phyloP scores from a whole-genome alignment of 2,329 filamentous ascomycete genomes.

The Fusarium subtropicale region DNA sequence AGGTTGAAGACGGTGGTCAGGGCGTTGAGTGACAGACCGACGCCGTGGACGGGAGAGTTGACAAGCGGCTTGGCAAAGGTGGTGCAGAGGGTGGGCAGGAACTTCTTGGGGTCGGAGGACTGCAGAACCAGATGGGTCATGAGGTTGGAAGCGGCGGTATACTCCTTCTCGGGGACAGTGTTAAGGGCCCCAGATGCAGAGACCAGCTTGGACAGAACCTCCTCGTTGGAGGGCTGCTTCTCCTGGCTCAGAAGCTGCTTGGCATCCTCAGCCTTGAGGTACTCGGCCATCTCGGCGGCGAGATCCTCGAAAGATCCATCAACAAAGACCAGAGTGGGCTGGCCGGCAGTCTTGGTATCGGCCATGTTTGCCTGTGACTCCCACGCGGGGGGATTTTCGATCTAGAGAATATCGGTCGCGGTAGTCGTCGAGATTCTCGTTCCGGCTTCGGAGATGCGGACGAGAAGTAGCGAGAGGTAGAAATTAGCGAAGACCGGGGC shows the following conservation, averaged over 20 bases:
- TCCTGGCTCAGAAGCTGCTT: conserved; percentile 78
- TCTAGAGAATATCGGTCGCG: conserved; percentile 37
- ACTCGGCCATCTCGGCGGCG: conserved; percentile 92
- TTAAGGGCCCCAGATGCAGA: conserved; percentile 82
- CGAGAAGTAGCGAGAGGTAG: conserved; percentile 14
- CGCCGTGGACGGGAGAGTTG: conserved; percentile 85
- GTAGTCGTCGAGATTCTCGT: conserved; percentile 27
- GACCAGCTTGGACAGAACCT: conserved; percentile 89
- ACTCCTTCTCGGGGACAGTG: conserved; percentile 93
- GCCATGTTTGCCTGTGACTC: conserved; percentile 43
- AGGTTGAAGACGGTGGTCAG: conserved; percentile 98
- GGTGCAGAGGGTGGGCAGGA: conserved; percentile 88
- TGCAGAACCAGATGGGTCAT: conserved; percentile 93
- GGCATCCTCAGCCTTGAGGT: conserved; percentile 85
- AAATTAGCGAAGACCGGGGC: conserved; percentile 29
- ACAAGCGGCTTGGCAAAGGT: conserved; percentile 90
- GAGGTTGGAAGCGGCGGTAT: conserved; percentile 95
- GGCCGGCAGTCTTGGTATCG: conserved; percentile 57
- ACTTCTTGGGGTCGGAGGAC: conserved; percentile 84
- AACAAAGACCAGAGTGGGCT: conserved; percentile 76
- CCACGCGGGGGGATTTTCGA: conserved; percentile 35
- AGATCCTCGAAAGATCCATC: conserved; percentile 96
- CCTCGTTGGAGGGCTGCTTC: conserved; percentile 77
- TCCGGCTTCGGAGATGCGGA: conserved; percentile 36
- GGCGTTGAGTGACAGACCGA: conserved; percentile 87